phyloP scores from a whole-genome alignment of 352 stramenopile species.

The Globisporangium perplexum region DNA sequence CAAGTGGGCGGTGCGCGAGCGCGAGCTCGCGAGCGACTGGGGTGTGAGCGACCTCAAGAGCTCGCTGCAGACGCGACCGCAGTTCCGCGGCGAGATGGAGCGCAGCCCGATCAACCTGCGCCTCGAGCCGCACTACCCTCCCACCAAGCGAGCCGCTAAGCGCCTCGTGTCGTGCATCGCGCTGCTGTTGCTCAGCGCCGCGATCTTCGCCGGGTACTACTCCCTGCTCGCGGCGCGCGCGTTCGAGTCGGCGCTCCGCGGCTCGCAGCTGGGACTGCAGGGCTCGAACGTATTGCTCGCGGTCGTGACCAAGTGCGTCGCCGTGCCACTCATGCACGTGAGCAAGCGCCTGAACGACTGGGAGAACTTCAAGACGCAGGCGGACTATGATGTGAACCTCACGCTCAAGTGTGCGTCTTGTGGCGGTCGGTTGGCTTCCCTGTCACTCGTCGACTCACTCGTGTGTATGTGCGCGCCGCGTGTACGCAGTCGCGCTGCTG shows the following conservation, averaged over 20 bases:
- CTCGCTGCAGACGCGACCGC: constrained; percentile 23
- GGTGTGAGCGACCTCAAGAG: constrained; percentile 29
- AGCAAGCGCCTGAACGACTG: constrained; percentile 43
- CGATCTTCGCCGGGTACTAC: constrained; percentile 24
- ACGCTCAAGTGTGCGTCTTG: constrained; percentile 65
- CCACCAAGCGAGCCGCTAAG: constrained; percentile 23
- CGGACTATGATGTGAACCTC: constrained; percentile 59
- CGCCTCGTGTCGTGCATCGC: constrained; percentile 19
- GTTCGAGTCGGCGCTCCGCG: constrained; percentile 17
- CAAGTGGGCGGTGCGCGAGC: constrained; percentile 56
- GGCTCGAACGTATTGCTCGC: constrained; percentile 31
- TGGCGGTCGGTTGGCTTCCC: neutral
- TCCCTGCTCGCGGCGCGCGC: constrained; percentile 27
- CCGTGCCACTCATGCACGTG: constrained; percentile 17
- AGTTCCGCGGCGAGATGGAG: constrained; percentile 48
- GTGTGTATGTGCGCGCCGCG: too few relatives aligned
- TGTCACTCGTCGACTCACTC: neutral
- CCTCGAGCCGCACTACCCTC: constrained; percentile 41
- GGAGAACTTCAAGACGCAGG: constrained; percentile 71
- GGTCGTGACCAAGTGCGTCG: constrained; percentile 31
- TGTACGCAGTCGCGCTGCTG: constrained; percentile 41
- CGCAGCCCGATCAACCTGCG: constrained; percentile 50
- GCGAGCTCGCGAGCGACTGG: constrained; percentile 36
- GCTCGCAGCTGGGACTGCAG: constrained; percentile 16
- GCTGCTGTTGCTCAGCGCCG: constrained; percentile 18